Percentiles rank a stretch among this genome's conserved stretches.
Conservation (phyloP, 257 asterid genomes). For the Nicotiana benthamiana region DNA sequence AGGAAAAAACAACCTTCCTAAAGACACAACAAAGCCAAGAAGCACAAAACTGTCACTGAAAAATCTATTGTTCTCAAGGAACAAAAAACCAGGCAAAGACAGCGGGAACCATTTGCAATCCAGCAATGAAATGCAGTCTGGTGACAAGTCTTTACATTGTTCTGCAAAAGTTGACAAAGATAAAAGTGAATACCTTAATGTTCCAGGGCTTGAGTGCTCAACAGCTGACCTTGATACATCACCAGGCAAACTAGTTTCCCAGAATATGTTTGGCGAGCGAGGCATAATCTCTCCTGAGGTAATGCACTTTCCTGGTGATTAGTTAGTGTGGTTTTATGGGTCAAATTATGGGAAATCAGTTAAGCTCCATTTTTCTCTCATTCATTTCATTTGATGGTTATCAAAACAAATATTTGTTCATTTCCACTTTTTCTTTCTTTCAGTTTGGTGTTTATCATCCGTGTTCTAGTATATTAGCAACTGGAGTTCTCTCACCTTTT, state of each 20-base stretch:
- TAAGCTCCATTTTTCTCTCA: background rate
- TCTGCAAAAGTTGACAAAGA: constrained; percentile 18
- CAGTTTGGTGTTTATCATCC: background rate
- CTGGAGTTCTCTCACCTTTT: background rate
- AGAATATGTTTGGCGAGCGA: constrained; percentile 21
- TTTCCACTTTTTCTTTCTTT: background rate
- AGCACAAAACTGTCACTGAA: constrained; percentile 57
- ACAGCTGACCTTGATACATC: constrained; percentile 25
- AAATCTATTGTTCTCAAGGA: constrained; percentile 70
- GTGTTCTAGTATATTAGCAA: background rate
- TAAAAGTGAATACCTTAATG: constrained; percentile 18
- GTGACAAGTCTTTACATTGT: constrained; percentile 8
- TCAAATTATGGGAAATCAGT: background rate
- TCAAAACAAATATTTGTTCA: background rate
- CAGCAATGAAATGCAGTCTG: constrained; percentile 22
- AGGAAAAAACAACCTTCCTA: constrained; percentile 28
- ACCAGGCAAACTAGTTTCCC: constrained; percentile 28
- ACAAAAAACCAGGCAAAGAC: constrained; percentile 49
- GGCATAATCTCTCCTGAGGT: constrained; percentile 48
- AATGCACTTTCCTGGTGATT: constrained; percentile 7
- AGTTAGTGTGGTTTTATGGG: background rate
- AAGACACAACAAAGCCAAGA: constrained; percentile 43
- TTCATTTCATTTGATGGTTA: background rate
- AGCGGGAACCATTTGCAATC: constrained; percentile 26
- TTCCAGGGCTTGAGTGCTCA: constrained; percentile 6